A percentile compares a stretch with the other conserved stretches of the same genome.
These are phyloP conservation scores for Epichloe uncinata DNA, from an alignment of 2,329 filamentous ascomycete species.

Conservation along the genomic window DNA sequence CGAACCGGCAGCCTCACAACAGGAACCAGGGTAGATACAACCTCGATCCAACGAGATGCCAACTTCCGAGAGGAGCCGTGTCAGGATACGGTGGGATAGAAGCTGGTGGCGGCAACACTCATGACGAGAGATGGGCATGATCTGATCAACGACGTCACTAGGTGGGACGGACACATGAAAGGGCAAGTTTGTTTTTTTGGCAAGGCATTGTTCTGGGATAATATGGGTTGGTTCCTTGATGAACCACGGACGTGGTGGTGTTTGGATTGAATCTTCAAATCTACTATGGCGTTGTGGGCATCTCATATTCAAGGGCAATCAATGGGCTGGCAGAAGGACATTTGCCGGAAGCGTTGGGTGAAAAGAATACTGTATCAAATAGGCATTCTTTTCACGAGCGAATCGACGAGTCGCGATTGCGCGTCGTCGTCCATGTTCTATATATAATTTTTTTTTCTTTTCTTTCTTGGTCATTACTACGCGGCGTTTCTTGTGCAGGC, in stretches of 20 bases:
- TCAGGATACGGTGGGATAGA: not conserved
- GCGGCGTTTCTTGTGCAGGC: no score
- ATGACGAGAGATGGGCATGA: not conserved
- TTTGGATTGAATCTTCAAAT: not conserved
- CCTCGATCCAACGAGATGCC: not conserved
- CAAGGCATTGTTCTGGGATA: not conserved
- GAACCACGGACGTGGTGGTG: no score
- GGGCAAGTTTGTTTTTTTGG: not conserved
- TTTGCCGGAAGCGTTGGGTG: not conserved
- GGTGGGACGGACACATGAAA: not conserved
- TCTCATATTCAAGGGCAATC: not conserved
- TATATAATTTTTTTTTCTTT: no score
- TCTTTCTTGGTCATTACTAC: no score
- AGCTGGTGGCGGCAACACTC: not conserved
- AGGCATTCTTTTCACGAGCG: no score
- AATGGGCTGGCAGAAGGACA: no score
- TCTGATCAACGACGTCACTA: not conserved
- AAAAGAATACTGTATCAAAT: no score
- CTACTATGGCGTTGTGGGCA: not conserved
- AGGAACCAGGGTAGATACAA: not conserved
- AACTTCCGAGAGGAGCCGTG: not conserved
- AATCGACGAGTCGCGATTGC: no score
- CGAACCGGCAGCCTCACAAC: not conserved
- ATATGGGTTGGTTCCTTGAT: no score
- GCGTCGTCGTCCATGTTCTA: no score